Evolutionary conservation across 2,329 filamentous ascomycete species (phyloP).

Genomic region (Neofusicoccum umdonicola): DNA sequence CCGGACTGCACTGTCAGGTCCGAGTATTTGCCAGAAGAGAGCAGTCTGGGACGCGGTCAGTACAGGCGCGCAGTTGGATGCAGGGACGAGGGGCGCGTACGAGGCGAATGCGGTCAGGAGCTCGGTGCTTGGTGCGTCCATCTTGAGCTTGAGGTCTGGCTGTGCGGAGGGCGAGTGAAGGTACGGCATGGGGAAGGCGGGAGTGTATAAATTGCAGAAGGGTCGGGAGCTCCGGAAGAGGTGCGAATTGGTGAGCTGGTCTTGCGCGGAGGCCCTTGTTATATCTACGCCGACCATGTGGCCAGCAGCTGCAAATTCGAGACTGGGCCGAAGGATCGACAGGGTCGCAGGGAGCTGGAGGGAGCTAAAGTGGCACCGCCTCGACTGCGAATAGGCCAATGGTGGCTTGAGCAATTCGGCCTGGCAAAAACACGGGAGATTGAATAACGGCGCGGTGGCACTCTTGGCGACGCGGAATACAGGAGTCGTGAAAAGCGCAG

Average conservation of each 20-base stretch:
- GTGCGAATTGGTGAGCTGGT: neutral
- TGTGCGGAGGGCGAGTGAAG: neutral
- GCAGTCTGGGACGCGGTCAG: conserved; percentile 27
- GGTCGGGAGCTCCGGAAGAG: neutral
- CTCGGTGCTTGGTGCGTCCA: conserved; percentile 43
- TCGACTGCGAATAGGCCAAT: neutral
- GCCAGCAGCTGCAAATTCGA: conserved; percentile 2
- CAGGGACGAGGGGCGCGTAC: conserved; percentile 34
- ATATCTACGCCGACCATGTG: conserved; percentile 12
- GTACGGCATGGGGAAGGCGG: neutral
- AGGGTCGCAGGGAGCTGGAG: conserved; percentile 13
- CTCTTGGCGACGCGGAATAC: conserved; percentile 10
- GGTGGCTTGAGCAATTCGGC: conserved; percentile 5
- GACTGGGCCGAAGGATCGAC: conserved; percentile 15
- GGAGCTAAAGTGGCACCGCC: conserved; percentile 6
- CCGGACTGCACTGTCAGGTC: conserved; percentile 50
- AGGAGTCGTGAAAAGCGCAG: neutral
- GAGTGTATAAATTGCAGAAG: neutral
- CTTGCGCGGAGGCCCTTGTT: neutral
- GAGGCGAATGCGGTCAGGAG: conserved; percentile 48
- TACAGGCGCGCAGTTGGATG: conserved; percentile 26
- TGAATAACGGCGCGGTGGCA: conserved; percentile 13
- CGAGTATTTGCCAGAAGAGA: conserved; percentile 43
- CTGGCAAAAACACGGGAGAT: neutral
- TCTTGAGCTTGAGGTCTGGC: conserved; percentile 20